Evolutionary conservation across 2,329 filamentous ascomycete genomes (phyloP).

Genomic region (Colletotrichum orbiculare): DNA sequence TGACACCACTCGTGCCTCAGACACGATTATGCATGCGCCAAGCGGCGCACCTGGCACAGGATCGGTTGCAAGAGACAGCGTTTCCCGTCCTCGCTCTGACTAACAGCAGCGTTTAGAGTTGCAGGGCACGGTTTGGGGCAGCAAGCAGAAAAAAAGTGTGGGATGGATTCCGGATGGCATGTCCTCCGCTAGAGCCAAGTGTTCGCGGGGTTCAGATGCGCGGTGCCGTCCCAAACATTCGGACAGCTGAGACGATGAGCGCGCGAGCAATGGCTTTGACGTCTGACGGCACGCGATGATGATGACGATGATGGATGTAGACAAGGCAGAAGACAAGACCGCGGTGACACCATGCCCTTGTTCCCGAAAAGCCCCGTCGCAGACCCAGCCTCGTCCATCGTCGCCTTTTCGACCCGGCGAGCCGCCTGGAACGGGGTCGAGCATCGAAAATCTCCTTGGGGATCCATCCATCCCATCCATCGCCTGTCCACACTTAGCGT

Average conservation of each 20-base stretch:
- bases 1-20: constrained; percentile 37
- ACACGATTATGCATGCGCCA: constrained; percentile 37
- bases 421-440: neutral
- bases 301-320: too few relatives aligned
- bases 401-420: neutral
- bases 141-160: neutral
- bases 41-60: constrained; percentile 34
- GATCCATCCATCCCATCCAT: neutral
- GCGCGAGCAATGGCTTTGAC: too few relatives aligned
- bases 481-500: too few relatives aligned
- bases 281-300: too few relatives aligned
- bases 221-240: neutral
- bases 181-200: constrained; percentile 36
- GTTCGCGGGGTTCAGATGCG: constrained; percentile 21
- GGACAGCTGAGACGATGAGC: neutral
- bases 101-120: constrained; percentile 13
- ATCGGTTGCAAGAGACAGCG: constrained; percentile 23
- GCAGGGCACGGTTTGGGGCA: constrained; percentile 1
- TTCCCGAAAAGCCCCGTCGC: too few relatives aligned
- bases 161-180: constrained; percentile 25
- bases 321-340: too few relatives aligned
- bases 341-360: too few relatives aligned
- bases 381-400: too few relatives aligned
- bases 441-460: neutral
- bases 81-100: neutral